Base-by-base conservation (phyloP, 2,329 filamentous ascomycete genomes). In the Teratosphaeria viscida region DNA sequence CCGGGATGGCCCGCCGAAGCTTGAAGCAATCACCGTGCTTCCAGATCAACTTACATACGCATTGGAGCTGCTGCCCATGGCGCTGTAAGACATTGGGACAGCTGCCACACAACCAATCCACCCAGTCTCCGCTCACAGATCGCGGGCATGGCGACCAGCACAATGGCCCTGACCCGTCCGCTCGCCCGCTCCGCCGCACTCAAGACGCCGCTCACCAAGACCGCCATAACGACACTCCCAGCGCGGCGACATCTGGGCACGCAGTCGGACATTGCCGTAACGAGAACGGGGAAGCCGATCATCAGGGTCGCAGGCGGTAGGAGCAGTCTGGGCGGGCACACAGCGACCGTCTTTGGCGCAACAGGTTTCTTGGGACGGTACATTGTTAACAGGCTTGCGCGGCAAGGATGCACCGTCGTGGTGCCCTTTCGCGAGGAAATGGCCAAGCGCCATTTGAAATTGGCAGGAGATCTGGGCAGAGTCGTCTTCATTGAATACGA, bases 401-500 rank as follows among this genome's bases (percentile, higher is more conserved):
- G 89, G 64, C 85, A 91, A 78, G 94, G 94, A 86, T 95, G 90
- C 77, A 96, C 88, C 47, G 94, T 99, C 49, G 85, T 99, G 61
- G 77, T 97, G 61, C 94, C 94, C 56, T 99, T 85, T 81, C 87
- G 94, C 54, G 94, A 99, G 80, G 94, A 97, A 77, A 97, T 96
- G 92, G 81, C 88, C 68, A 97, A 97, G 83, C 87, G 94, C 68
- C 92, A 97, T 79, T 81, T 99, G 72, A 97, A 97, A 79, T 86
- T 96, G 61, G 82, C 90, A n/a, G 94, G 94, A 77, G 94, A 99
- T 76, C 81, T 99, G 62, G 94, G 94, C 63, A 85, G 90, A 68
- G 83, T 99, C 59, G 80, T 88, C 69, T 97, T 99, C 76, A 81
- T 95, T 69, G 94, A 99, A 83, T 95, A 90, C 76, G 94, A 99